Percentiles rank a stretch among this genome's conserved stretches.
These are phyloP conservation scores for Passalora sequoiae DNA, from an alignment of 2,329 filamentous ascomycete genomes.

Conservation along the genomic window DNA sequence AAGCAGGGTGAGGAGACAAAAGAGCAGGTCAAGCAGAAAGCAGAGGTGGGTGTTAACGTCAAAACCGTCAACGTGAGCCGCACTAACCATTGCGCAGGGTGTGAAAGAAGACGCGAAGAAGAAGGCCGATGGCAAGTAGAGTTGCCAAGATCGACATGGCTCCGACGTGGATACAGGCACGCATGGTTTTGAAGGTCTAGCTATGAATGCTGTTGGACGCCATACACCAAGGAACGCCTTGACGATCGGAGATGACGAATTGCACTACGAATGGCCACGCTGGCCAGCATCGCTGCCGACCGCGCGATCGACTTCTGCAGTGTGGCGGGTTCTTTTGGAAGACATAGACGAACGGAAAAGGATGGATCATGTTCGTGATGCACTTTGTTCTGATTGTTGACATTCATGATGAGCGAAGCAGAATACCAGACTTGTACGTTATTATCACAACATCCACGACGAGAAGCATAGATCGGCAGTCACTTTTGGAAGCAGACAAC, in stretches of 20 bases:
- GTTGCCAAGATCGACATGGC: neutral
- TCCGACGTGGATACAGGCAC: neutral
- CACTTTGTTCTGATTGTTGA: neutral
- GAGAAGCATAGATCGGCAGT: conserved; percentile 1
- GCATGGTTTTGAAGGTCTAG: neutral
- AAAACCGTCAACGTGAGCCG: neutral
- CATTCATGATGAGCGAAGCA: neutral
- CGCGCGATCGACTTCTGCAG: neutral
- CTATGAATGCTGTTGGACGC: neutral
- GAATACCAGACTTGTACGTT: conserved; percentile 3
- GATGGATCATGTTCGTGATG: neutral
- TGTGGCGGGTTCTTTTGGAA: neutral
- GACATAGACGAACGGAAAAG: neutral
- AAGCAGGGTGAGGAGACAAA: conserved; percentile 27
- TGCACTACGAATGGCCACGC: neutral
- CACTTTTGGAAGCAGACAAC: too few species aligned
- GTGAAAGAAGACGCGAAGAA: conserved; percentile 26
- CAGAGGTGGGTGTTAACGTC: neutral
- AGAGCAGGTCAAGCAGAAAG: conserved; percentile 25
- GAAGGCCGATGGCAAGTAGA: conserved; percentile 26
- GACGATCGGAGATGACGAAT: neutral
- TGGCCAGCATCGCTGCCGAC: neutral
- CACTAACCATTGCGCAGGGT: conserved; percentile 18
- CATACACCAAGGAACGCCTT: neutral
- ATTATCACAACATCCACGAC: neutral